Percentiles rank a stretch among this genome's conserved stretches.
Evolutionary conservation across 2,329 filamentous ascomycete species (phyloP).

Genomic region (Teratosphaeria viscida): DNA sequence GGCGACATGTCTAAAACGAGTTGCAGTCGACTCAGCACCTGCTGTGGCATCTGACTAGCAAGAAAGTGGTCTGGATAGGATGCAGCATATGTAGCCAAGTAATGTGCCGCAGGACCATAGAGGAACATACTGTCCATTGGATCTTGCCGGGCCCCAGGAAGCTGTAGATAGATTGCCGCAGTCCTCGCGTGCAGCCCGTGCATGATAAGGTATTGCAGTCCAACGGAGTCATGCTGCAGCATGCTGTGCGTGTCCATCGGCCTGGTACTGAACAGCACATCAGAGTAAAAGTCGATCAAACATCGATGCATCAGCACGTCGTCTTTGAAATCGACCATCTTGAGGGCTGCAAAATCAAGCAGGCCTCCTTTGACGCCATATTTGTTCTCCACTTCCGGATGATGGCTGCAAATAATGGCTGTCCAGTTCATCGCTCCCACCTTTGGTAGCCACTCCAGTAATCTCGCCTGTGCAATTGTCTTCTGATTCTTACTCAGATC

Average conservation of each 20-base stretch:
- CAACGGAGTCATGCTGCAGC: slow-evolving; percentile 6
- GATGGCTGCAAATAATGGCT: slow-evolving; percentile 40
- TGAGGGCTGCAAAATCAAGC: slow-evolving; percentile 44
- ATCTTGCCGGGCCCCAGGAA: slow-evolving; percentile 34
- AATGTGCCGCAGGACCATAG: slow-evolving; percentile 45
- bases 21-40: slow-evolving; percentile 39
- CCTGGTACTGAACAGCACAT: slow-evolving; percentile 36
- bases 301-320: slow-evolving; percentile 53
- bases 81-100: slow-evolving; percentile 47
- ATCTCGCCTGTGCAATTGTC: slow-evolving; percentile 49
- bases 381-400: slow-evolving; percentile 40
- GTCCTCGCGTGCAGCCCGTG: slow-evolving; percentile 42
- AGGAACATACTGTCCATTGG: slow-evolving; percentile 44
- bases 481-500: slow-evolving; percentile 38
- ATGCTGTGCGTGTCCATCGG: slow-evolving; percentile 5
- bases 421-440: slow-evolving; percentile 46
- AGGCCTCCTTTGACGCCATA: slow-evolving; percentile 31
- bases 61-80: slow-evolving; percentile 47
- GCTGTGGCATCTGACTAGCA: slow-evolving; percentile 32
- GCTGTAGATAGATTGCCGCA: slow-evolving; percentile 42
- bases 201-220: slow-evolving; percentile 43
- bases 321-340: slow-evolving; percentile 46
- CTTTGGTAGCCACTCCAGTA: slow-evolving; percentile 48
- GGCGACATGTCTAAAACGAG: slow-evolving; percentile 36
- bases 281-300: slow-evolving; percentile 46